Base-by-base conservation (phyloP, 2,329 filamentous ascomycete genomes). In the Talaromyces sp. region DNA sequence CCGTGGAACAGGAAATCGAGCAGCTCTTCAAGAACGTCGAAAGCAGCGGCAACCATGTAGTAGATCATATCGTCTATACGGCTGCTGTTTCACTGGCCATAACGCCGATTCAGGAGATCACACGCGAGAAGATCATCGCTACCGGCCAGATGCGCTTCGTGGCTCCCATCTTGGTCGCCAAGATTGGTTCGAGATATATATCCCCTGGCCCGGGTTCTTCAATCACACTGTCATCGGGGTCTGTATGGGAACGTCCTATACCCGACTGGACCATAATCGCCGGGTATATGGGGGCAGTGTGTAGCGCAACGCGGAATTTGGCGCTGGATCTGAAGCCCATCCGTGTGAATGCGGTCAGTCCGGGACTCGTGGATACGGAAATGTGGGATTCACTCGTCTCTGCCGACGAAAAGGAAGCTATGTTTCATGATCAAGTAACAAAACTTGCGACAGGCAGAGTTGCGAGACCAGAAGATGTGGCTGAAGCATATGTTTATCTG, bases 321-420 rank as follows among this genome's bases (percentile, higher is more conserved):
- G 41, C 41, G 8, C 64, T 87, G 35, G 85, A 89, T 64, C 65
- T 89, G 56, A 79, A 78, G 62, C 77, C 77, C 1, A 65, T 78
- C n/a, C 62, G 77, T 8, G 72, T 76, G 7, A 80, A 79, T 61
- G 52, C 69, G 0, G 73, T 80, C 5, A 61, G 67, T 10, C 75
- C 75, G 0, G 77, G 77, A 0, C 69, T 70, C 1, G 71, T 78
- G 19, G 53, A 72, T 35, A 78, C 77, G 3, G 73, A 76, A 57
- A n/a, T 78, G 33, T 67, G 51, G 51, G 63, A 72, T 36, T 58
- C 33, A 8, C 61, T 69, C 22, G 33, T 19, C 13, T 6, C 15
- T 33, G 46, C 35, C 8, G 19, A 19, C 19, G 50, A 58, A 28
- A 33, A 19, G 9, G n/a, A 6, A 65, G 3, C 60, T 21, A 36